Conservation (phyloP, 179 eudicot genomes). For the Heliamphora pulchella region DNA sequence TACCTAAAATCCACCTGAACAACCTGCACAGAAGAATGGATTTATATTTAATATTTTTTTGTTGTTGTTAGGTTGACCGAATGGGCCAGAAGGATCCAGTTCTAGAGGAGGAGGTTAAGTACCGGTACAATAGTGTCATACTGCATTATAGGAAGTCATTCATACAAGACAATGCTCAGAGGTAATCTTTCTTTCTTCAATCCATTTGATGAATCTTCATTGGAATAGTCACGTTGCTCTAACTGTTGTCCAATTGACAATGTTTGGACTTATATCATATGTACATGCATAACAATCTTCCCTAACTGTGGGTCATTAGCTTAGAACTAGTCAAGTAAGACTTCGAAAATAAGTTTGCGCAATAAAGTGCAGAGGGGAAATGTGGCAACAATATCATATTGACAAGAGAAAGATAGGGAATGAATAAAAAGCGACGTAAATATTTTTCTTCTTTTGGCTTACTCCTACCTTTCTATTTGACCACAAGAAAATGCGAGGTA, state of each 20-base stretch:
- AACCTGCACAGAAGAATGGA: not conserved
- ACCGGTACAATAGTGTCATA: constrained; percentile 82
- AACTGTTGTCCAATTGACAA: not conserved
- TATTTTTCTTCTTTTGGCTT: not conserved
- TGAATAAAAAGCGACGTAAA: not conserved
- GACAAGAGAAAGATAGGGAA: constrained; percentile 4
- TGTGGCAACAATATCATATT: constrained; percentile 9
- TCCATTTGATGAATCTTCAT: constrained; percentile 1
- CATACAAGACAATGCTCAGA: constrained; percentile 90
- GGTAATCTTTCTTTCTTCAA: constrained; percentile 33
- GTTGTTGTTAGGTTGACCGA: constrained; percentile 60
- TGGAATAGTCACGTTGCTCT: not conserved
- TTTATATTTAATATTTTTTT: not conserved
- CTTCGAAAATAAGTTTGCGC: not conserved
- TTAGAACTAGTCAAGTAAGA: not conserved
- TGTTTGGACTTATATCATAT: not conserved
- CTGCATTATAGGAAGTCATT: constrained; percentile 84
- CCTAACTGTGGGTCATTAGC: not conserved
- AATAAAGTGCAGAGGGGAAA: not conserved
- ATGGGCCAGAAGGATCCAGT: constrained; percentile 72
- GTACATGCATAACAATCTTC: not conserved
- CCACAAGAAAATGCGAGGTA: not conserved
- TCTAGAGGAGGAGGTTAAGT: constrained; percentile 89
- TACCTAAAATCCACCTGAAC: too few species aligned
- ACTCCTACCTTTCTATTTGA: not conserved